A percentile compares a stretch with the other conserved stretches of the same genome.
These are phyloP conservation scores for Senecio squalidus DNA, from an alignment of 140 eudicot genomes.

Conservation along the genomic window DNA sequence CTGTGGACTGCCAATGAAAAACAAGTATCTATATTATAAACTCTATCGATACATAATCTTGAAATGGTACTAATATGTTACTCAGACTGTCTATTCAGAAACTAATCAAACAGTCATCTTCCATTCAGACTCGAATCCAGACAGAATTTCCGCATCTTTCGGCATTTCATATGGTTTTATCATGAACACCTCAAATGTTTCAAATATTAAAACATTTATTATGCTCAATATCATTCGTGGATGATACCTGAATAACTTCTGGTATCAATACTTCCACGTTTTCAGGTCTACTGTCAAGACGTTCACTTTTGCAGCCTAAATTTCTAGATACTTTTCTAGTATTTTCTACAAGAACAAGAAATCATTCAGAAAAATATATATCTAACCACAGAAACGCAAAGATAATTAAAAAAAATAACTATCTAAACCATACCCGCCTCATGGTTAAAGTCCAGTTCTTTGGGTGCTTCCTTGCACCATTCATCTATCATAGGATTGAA, in stretches of 20 bases:
- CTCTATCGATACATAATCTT: neutral
- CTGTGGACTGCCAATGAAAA: constrained; percentile 63
- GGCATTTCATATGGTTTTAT: too few species aligned
- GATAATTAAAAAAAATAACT: neutral
- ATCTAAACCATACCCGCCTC: constrained; percentile 72
- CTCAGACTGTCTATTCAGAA: too few species aligned
- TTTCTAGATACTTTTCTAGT: constrained; percentile 77
- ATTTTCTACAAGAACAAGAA: constrained; percentile 60
- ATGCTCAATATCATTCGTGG: neutral
- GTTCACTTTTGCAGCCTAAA: constrained; percentile 57
- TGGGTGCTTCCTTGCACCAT: constrained; percentile 99
- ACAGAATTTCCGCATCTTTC: too few species aligned
- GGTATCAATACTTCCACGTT: constrained; percentile 85
- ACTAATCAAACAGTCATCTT: neutral
- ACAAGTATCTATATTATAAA: neutral
- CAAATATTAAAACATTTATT: neutral
- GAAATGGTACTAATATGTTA: too few species aligned
- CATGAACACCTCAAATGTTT: neutral
- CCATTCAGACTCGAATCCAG: too few species aligned
- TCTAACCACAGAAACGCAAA: constrained; percentile 13
- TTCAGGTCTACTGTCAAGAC: constrained; percentile 42
- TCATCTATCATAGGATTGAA: constrained; percentile 96
- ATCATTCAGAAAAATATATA: constrained; percentile 9
- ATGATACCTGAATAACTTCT: constrained; percentile 80
- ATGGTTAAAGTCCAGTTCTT: constrained; percentile 85